Base-by-base conservation (phyloP, 1,139 yeast species). In the Zhuliangozyma blackwelliae region DNA sequence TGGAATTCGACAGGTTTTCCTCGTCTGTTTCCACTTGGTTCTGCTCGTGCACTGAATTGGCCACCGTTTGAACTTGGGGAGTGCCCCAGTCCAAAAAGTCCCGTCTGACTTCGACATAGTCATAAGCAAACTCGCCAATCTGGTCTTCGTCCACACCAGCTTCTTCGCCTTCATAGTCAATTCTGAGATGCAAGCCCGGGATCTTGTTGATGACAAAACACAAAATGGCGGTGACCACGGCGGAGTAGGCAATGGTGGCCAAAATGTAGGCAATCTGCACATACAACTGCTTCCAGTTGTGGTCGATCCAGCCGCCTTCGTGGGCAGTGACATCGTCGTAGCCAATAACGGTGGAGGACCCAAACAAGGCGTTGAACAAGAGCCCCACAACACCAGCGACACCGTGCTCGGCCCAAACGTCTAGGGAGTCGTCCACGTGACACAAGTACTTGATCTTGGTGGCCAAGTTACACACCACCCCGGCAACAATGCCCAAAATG, bases 321-420 rank as follows among this genome's bases (percentile, higher is more conserved):
- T 87, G 96, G 35, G 71, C 84, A 9, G 95, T 82, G 32, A 71
- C 77, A 16, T 87, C 87, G 55, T 92, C 97, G 58, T 89, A 82
- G 9, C 96, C 96, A 47, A 92, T 77, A 37, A 92, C 95, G 59
- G 88, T 83, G 41, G 85, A 76, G 7, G 90, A 87, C 10, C 88
- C 97, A 55, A 92, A 89, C 4, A 92, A 56, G 0, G 89, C 97
- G 57, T 90, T 90, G 65, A 88, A 89, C 10, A 92, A 43, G 32
- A 90, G 72, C 0, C 98, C 97, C 35, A 92, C 75, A 35, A 89
- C 73, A 27, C 98, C 98, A 0, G 97, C 97, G 52, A 92, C 75
- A 38, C 96, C 97, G 82, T 92, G 98, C 78, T 90, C 97, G 19
- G 97, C 97, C 59, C 92, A 75, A 35, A 90, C 83, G 82, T 92